Evolutionary conservation across 129 eudicot genomes (phyloP).

Genomic region (Scalesia atractyloides): DNA sequence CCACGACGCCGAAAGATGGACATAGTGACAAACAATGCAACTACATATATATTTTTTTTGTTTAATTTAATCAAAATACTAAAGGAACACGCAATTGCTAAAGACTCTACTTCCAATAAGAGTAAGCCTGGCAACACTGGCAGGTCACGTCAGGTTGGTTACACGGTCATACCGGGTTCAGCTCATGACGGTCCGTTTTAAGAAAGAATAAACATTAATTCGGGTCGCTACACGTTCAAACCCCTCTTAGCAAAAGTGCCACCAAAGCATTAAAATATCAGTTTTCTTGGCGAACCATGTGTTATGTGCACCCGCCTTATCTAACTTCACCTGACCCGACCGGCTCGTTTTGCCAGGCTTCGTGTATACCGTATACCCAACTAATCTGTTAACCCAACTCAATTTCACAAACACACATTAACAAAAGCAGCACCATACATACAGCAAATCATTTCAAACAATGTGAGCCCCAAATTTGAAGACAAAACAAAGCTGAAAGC

Average conservation of each 20-base stretch:
- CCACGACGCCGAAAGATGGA: constrained; percentile 57
- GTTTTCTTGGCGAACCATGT: neutral
- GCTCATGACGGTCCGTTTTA: no score
- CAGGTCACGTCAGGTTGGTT: no score
- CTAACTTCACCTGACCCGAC: neutral
- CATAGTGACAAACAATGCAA: constrained; percentile 39
- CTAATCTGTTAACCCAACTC: neutral
- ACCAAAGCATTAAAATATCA: no score
- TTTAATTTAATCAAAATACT: neutral
- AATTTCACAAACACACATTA: constrained; percentile 16
- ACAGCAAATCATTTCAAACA: neutral
- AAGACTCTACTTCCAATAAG: constrained; percentile 3
- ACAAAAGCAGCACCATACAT: neutral
- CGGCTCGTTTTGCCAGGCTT: no score
- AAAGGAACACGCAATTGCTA: neutral
- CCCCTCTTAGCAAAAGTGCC: no score
- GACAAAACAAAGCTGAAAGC: neutral
- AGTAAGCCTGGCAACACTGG: neutral
- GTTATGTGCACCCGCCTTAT: constrained; percentile 9
- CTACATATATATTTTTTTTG: neutral
- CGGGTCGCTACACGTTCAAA: no score
- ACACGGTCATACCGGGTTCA: no score
- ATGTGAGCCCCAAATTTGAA: constrained; percentile 10
- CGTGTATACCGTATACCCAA: neutral
- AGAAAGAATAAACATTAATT: no score